Evolutionary conservation across 805 yeast species (phyloP), one percentile per base, ranked within the genome.

Genomic region (Lachancea meyersii): DNA sequence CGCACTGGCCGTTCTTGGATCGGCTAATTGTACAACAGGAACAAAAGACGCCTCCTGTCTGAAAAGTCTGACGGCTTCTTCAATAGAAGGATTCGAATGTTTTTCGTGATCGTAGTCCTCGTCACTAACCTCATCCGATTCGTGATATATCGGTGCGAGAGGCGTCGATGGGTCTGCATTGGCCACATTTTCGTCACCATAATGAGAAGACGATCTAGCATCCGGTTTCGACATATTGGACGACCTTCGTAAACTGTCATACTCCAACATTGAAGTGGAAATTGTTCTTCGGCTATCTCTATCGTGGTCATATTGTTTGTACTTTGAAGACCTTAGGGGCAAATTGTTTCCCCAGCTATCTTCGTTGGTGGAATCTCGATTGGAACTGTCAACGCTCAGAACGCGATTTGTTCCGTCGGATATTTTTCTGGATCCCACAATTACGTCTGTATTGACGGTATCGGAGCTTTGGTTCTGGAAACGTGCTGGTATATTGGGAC

Each of bases 41-140:
- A 50, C 47, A 10, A 35, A 38, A 2, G 38, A 34, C 35, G 48
- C 53, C 30, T 57, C 60, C 18, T 43, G 41, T 40, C 46, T 54
- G 22, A 57, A 43, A 4, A 50, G 37, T 28, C 48, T 41, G 1
- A 54, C 60, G 5, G 63, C 63, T 28, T 57, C 54, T 24, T 54
- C 61, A 17, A 58, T 49, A 26, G 49, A 48, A 9, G 59, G 58
- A 22, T 49, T 57, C 13, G 46, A 31, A 5, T 51, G 44, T 7
- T 46, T 46, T 16, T 46, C 43, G 34, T 48, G 44, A 11, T 35
- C 45, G 13, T 17, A 34, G 30, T 32, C 34, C 4, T 26, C 41
- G 3, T 30, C 43, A 18, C 22, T 38, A 27, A 16, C 40, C 23
- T 45, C 48, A 2, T 10, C 30, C 10, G 34, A 38, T 34, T 26